phyloP scores from a whole-genome alignment of 495 filamentous ascomycete genomes.

The Thermothielavioides terrestris region DNA sequence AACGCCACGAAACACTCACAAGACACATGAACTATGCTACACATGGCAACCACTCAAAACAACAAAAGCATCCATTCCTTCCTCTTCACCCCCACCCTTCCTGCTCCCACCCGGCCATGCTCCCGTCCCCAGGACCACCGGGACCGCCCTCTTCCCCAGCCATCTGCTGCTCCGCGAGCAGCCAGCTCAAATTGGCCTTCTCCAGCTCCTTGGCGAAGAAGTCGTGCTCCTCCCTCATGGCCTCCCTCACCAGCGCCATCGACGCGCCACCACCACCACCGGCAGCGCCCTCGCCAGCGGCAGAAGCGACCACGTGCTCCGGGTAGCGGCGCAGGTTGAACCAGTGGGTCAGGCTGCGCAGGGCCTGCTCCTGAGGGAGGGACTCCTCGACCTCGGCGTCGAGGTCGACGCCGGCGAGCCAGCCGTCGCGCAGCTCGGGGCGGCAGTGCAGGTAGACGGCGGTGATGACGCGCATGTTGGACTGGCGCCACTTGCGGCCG shows the following conservation, averaged over 20 bases:
- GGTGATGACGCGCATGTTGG: slow-evolving; percentile 97
- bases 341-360: slow-evolving; percentile 84
- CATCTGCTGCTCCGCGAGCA: neutral
- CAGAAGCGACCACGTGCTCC: slow-evolving; percentile 76
- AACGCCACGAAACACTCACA: too few relatives aligned
- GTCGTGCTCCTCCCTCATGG: slow-evolving; percentile 71
- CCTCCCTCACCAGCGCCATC: slow-evolving; percentile 31
- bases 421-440: slow-evolving; percentile 89
- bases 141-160: neutral
- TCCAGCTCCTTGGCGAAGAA: slow-evolving; percentile 89
- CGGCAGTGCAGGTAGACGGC: slow-evolving; percentile 89
- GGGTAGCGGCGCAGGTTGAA: slow-evolving; percentile 77
- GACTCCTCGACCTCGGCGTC: slow-evolving; percentile 91
- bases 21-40: too few relatives aligned
- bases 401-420: slow-evolving; percentile 83
- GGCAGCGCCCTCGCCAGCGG: slow-evolving; percentile 44
- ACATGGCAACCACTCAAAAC: too few relatives aligned
- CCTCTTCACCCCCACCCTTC: neutral
- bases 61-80: neutral
- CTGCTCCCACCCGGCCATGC: neutral
- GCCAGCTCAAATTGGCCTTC: slow-evolving; percentile 31
- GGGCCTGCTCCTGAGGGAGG: slow-evolving; percentile 78
- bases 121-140: neutral
- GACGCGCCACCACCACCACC: too few relatives aligned
- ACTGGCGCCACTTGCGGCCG: slow-evolving; percentile 94